Evolutionary conservation across 2,329 filamentous ascomycete genomes (phyloP), one percentile per base, ranked within the genome.

Genomic region (Triangularia setosa): DNA sequence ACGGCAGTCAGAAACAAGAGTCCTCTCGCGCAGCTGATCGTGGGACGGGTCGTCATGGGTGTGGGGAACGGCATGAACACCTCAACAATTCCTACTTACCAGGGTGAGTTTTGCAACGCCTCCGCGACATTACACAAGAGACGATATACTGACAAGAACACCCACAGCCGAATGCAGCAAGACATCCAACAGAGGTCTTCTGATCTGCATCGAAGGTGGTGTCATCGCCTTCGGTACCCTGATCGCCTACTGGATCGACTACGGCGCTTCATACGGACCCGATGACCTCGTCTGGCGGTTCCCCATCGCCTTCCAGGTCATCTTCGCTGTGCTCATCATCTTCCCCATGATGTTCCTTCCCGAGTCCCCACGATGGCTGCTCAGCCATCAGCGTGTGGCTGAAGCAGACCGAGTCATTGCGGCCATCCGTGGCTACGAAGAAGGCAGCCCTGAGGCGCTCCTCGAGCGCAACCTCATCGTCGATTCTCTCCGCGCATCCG

Each of bases 401-500:
- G 77, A 79, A 18, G 77, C 76, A 1, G 70, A 78, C 11, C 69
- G 65, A 4, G 76, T 76, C 2, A 75, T 79, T 21, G 71, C 76
- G 1, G 73, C 75, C 23, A 73, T 79, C 7, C 73, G 77, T 59
- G 77, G 78, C 25, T 78, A 76, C 64, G 78, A 83, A 56, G 67
- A 83, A 4, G 80, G 87, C 56, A 81, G 84, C 67, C 76, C 80
- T 8, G 83, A 88, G 71, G 87, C 87, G 2, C 79, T 82, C 55
- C 72, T 82, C 9, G 85, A 90, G 75, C 82, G 84, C 62, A 81
- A 84, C 63, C 77, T 87, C 65, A 88, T 89, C 64, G 78, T 87
- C 33, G 87, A 89, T 70, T 87, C 84, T 1, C 86, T 90, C 66
- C 80, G 81, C 48, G 84, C 84, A 53, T 83, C 81, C 24, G 83